These are phyloP conservation scores for Podospora australis DNA, from an alignment of 495 filamentous ascomycete species.

Conservation along the genomic window DNA sequence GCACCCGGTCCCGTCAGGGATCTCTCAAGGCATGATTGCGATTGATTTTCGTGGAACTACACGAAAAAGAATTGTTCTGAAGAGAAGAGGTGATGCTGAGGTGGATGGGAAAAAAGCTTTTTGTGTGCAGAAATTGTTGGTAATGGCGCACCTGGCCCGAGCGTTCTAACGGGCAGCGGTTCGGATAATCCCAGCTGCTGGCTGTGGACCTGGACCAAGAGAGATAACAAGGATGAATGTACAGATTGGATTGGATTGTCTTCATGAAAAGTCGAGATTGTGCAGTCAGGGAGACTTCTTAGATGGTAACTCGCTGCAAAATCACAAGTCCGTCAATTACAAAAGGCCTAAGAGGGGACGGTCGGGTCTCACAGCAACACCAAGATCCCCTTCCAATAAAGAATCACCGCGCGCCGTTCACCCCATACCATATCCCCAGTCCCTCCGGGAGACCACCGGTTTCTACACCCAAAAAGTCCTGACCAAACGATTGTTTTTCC, in stretches of 20 bases:
- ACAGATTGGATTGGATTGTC: too few relatives aligned
- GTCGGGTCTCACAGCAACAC: background rate
- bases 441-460: background rate
- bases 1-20: background rate
- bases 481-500: constrained; percentile 4
- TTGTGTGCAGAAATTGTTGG: constrained; percentile 8
- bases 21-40: constrained; percentile 7
- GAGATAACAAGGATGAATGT: too few relatives aligned
- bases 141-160: constrained; percentile 9
- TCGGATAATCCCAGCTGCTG: too few relatives aligned
- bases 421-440: background rate
- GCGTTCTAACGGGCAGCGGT: too few relatives aligned
- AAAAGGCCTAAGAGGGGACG: background rate
- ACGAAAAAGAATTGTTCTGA: background rate
- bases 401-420: background rate
- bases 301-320: background rate
- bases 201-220: too few relatives aligned
- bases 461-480: background rate
- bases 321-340: constrained; percentile 3
- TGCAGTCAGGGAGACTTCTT: background rate
- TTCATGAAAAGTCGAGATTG: background rate
- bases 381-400: background rate
- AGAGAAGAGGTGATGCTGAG: background rate
- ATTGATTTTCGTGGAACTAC: too few relatives aligned
- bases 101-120: constrained; percentile 5